These are phyloP conservation scores for Colletotrichum gigasporum DNA, from an alignment of 2,329 filamentous ascomycete genomes.

Conservation along the genomic window DNA sequence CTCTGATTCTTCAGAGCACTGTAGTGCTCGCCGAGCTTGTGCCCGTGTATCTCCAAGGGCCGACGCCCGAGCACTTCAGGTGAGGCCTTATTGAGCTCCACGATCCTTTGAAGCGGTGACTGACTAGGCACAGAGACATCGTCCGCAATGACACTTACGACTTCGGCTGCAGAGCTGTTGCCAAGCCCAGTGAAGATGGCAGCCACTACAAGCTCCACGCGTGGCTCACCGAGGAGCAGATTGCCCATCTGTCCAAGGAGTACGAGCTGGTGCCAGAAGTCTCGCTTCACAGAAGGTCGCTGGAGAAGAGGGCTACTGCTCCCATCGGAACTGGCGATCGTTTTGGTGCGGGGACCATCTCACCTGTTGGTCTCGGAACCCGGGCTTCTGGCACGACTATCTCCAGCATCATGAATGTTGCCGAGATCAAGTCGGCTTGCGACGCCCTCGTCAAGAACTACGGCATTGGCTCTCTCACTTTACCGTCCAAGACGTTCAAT, in stretches of 20 bases:
- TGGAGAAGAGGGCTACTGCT: constrained; percentile 22
- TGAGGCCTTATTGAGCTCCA: neutral
- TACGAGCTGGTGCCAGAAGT: constrained; percentile 16
- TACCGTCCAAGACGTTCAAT: constrained; percentile 51
- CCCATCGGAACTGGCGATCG: constrained; percentile 45
- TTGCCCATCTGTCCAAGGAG: constrained; percentile 20
- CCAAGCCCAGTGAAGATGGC: constrained; percentile 18
- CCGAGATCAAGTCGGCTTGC: constrained; percentile 55
- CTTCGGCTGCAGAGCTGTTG: constrained; percentile 27
- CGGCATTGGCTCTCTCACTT: constrained; percentile 50
- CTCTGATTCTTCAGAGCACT: constrained; percentile 20
- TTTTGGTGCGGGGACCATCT: constrained; percentile 23
- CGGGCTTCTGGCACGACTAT: constrained; percentile 37
- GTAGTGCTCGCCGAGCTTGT: constrained; percentile 18
- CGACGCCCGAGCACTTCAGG: constrained; percentile 19
- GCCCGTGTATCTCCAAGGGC: constrained; percentile 16
- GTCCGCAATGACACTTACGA: constrained; percentile 26
- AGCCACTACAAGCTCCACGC: constrained; percentile 27
- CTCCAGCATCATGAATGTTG: constrained; percentile 53
- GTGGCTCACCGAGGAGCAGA: constrained; percentile 26
- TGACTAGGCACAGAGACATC: constrained; percentile 7
- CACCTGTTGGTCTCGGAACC: constrained; percentile 44
- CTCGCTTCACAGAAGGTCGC: constrained; percentile 5
- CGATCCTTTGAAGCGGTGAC: neutral
- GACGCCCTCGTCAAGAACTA: constrained; percentile 52